Conservation (phyloP, 2,329 filamentous ascomycete genomes). For the Fusarium staphyleae region DNA sequence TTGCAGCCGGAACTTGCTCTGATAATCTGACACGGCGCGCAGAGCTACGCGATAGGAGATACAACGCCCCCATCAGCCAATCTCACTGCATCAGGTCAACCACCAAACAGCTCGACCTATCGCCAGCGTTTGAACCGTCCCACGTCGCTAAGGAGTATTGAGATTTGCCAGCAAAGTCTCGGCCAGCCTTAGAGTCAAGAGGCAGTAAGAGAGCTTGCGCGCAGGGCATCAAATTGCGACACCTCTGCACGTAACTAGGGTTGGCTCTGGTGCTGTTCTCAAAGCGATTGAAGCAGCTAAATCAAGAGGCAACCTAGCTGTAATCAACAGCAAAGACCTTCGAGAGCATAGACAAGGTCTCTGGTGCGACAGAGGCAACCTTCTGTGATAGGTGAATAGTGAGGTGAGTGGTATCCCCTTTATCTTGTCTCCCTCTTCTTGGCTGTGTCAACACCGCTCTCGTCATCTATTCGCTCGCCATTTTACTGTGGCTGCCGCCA, state of each 20-base stretch:
- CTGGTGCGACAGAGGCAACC: conserved; percentile 16
- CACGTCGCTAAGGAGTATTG: background rate
- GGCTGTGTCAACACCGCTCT: conserved; percentile 15
- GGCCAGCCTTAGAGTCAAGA: conserved; percentile 4
- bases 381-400: conserved; percentile 31
- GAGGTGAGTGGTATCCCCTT: conserved; percentile 31
- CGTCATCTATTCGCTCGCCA: background rate
- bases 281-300: conserved; percentile 18
- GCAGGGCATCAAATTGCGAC: conserved; percentile 7
- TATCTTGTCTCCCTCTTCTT: conserved; percentile 18
- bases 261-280: too few species aligned
- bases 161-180: background rate
- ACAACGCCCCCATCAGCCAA: conserved; percentile 26
- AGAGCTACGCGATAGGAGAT: conserved; percentile 18
- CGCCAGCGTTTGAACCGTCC: conserved; percentile 12
- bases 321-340: too few species aligned
- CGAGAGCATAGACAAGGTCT: too few species aligned
- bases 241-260: background rate
- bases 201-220: conserved; percentile 3
- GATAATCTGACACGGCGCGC: background rate
- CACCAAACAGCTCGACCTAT: conserved; percentile 13
- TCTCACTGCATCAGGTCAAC: conserved; percentile 20
- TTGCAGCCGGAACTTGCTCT: background rate
- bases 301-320: conserved; percentile 2
- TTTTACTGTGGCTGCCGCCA: conserved; percentile 9